Evolutionary conservation across 2,329 filamentous ascomycete species (phyloP), one percentile per base, ranked within the genome.

Genomic region (Lasiodiplodia theobromae): DNA sequence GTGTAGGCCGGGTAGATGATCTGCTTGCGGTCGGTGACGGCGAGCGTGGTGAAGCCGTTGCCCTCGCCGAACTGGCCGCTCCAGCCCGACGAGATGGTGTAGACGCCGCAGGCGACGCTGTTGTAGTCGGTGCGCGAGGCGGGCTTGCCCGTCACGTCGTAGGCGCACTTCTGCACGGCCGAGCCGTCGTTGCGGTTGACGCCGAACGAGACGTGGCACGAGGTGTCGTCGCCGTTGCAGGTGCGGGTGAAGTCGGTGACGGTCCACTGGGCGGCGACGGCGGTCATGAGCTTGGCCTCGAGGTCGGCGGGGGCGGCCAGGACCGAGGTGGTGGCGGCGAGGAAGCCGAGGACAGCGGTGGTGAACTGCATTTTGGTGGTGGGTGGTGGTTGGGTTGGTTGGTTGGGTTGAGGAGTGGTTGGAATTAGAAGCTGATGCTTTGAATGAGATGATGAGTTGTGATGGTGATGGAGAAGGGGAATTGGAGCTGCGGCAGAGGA

Each of bases 1-100:
- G 52, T 67, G 53, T 67, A 67, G 25, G 65, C 65, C 1, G 65
- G 65, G 40, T 67, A 67, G 25, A 67, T 21, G 21, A 67, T 67
- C 53, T 57, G 54, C 52, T 52, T 58, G 18, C 14, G 8, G 38
- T 67, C 52, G 28, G 54, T 58, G 53, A 67, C 65, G 44, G 52
- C 44, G 10, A 67, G 65, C 10, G 65, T 67, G 10, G 52, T 12
- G 65, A 67, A 67, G 65, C 65, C 65, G 52, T 10, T n/a, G 53
- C 16, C 65, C 16, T 14, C n/a, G 38, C 53, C 65, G 53, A 67
- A 67, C 65, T 67, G 65, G 65, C 40, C 65, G 65, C 34, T 49
- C 65, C 65, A 67, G 65, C 38, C 44, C 7, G 38, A 37, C 11
- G 16, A 21, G 53, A 67, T 21, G 23, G 65, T 67, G 65, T 67